Percentiles rank a stretch among this genome's conserved stretches.
Evolutionary conservation across 768 basidiomycete species (phyloP).

Genomic region (Suillus brevipes): DNA sequence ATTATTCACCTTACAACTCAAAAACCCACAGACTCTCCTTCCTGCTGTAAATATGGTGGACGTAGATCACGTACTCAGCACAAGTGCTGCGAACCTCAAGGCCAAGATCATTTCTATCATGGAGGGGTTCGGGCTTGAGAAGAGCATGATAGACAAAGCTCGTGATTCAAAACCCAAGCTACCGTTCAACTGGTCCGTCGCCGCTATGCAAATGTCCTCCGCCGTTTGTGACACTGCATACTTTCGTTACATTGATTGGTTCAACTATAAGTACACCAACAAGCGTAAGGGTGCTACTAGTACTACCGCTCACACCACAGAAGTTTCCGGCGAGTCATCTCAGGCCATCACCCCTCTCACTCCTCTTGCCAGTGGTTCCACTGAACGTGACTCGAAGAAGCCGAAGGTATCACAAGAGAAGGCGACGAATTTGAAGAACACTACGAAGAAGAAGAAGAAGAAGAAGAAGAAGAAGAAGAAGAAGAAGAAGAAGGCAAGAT

Average conservation of each 20-base stretch:
- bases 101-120: background rate
- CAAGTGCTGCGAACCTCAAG: background rate
- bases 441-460: no score
- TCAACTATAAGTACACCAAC: background rate
- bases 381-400: background rate
- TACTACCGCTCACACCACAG: background rate
- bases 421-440: background rate
- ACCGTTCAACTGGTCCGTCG: background rate
- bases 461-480: no score
- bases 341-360: background rate
- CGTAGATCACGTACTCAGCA: background rate
- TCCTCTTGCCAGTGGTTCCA: background rate
- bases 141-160: background rate
- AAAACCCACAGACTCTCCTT: background rate
- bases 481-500: background rate
- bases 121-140: background rate
- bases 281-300: background rate
- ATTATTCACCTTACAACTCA: background rate
- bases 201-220: background rate
- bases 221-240: background rate
- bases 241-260: background rate
- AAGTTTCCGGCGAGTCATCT: background rate
- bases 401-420: background rate
- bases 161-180: background rate
- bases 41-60: background rate